phyloP scores from a whole-genome alignment of 2,329 filamentous ascomycete species.

The Cordyceps fumosorosea region DNA sequence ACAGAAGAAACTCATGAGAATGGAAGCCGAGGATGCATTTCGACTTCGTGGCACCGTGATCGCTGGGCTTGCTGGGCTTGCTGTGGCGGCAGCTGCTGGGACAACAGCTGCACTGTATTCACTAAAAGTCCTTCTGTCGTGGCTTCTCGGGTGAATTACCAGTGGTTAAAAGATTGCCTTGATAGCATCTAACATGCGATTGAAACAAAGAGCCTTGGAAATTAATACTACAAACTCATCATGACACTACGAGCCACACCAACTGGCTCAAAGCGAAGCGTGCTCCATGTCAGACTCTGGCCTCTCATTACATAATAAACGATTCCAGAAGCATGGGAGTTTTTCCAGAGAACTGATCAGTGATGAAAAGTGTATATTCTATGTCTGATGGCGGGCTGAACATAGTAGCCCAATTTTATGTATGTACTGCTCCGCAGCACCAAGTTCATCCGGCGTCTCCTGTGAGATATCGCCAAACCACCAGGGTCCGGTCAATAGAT shows the following conservation, averaged over 20 bases:
- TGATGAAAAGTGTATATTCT: background rate
- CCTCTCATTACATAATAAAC: background rate
- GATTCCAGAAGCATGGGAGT: too few species aligned
- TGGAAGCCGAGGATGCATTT: slow-evolving; percentile 59
- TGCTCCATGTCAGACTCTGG: background rate
- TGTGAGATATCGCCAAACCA: background rate
- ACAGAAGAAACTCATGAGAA: slow-evolving; percentile 52
- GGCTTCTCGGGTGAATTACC: background rate
- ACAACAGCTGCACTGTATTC: slow-evolving; percentile 22
- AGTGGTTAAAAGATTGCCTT: background rate
- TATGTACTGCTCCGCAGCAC: background rate
- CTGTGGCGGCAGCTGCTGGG: slow-evolving; percentile 26
- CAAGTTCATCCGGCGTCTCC: background rate
- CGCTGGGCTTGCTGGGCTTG: slow-evolving; percentile 41
- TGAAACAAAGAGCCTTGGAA: background rate
- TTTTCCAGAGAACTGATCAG: background rate
- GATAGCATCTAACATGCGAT: background rate
- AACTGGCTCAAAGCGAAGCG: background rate
- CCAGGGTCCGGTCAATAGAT: background rate
- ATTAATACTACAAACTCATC: too few species aligned
- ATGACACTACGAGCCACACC: background rate
- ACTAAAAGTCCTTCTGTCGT: background rate
- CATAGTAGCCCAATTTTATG: background rate
- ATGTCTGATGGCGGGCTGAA: background rate
- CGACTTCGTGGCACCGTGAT: slow-evolving; percentile 51